Base-by-base conservation (phyloP, 768 basidiomycete species). In the Russula dissimulans region DNA sequence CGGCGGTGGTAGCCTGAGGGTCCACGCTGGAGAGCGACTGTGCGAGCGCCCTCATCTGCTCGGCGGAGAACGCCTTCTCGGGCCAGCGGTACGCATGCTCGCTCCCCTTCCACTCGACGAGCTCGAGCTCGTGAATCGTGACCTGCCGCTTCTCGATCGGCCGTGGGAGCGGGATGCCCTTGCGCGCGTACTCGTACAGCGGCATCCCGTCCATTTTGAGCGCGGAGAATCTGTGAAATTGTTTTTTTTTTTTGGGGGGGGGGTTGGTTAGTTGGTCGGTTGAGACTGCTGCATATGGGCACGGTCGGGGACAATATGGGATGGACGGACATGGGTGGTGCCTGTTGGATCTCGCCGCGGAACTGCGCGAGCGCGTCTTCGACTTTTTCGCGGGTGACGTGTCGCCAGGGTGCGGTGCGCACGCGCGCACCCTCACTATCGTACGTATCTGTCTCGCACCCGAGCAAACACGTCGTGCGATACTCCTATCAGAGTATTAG, bases 171-270 rank as follows among this genome's bases (percentile, higher is more conserved):
- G 95, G 91, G 45, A 87, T 89, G 8, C 89, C 89, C 68, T 87
- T 79, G 3, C 97, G 84, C 18, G 97, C 97, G 69, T 98, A 99
- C 67, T 98, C 95, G 71, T 98, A 92, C 39, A 98, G 72, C 0
- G 92, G 92, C 71, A 82, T 91, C 1, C 97, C 97, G 65, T 98
- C 94, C 95, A 98, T 98, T 73, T 98, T 98, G 39, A 98, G 78
- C 2, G 97, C 97, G 10, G 97, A 98, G 74, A 95, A 99, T 69
- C 95, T 97, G 69, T 44, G 4, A 26, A 26, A 18, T n/a, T 1
- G 32, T 48, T 32, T 8, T 31, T 32, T 32, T 36, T 36, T 4
- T 36, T 36, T 36, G 5, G 34, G 34, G 34, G 34, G 5, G 34
- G 34, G 34, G 34, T 36, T 5, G 34, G 34, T 36, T 36, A 3